These are phyloP conservation scores for Amanita molliuscula DNA, from an alignment of 768 basidiomycete species.

Conservation along the genomic window DNA sequence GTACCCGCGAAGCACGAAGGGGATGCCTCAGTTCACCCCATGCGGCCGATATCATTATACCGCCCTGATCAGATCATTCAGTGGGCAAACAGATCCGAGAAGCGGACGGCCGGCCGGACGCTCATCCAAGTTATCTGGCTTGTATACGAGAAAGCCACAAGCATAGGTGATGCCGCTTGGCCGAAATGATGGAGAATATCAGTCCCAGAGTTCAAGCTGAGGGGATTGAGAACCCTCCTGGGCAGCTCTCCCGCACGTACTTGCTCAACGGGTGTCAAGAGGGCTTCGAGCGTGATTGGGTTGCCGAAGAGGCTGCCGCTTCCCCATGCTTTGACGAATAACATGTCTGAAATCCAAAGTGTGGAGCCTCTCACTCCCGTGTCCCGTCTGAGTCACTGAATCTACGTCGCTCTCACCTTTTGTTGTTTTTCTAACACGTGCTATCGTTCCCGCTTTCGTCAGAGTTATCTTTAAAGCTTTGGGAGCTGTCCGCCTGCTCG, in stretches of 20 bases:
- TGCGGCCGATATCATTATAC: too few relatives aligned
- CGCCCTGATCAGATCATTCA: constrained; percentile 87
- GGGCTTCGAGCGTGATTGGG: constrained; percentile 96
- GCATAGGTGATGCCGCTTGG: constrained; percentile 90
- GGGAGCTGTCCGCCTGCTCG: too few relatives aligned
- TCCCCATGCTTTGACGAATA: too few relatives aligned
- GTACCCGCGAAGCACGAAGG: too few relatives aligned
- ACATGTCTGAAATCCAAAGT: too few relatives aligned
- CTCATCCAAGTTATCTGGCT: constrained; percentile 94
- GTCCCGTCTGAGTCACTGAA: too few relatives aligned
- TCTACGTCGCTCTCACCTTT: too few relatives aligned
- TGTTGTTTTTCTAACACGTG: too few relatives aligned
- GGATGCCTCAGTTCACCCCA: too few relatives aligned
- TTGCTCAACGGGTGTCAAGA: constrained; percentile 94
- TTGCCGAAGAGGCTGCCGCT: constrained; percentile 76
- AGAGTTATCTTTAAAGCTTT: too few relatives aligned
- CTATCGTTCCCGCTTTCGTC: too few relatives aligned
- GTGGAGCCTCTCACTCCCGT: too few relatives aligned
- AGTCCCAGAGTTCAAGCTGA: constrained; percentile 84
- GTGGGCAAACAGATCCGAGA: constrained; percentile 91
- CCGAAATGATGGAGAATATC: constrained; percentile 96
- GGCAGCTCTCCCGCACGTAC: constrained; percentile 94
- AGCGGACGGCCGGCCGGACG: constrained; percentile 88
- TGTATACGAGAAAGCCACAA: constrained; percentile 97
- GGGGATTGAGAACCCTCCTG: constrained; percentile 63